Percentiles rank a stretch among this genome's conserved stretches.
Conservation (phyloP, 106 monocot genomes). For the Iris macrosiphon region DNA sequence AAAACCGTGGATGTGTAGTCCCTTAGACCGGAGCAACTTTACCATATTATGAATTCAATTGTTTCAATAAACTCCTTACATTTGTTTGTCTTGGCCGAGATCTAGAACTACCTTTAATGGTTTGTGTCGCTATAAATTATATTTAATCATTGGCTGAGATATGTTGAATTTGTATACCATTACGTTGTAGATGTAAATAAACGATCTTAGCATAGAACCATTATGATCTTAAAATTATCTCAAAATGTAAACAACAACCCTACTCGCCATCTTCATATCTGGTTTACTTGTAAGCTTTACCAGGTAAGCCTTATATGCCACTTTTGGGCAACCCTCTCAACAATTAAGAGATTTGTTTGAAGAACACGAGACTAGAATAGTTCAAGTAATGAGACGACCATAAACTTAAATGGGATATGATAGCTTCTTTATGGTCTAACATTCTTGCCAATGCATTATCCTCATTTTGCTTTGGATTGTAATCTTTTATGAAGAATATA, state of each 20-base stretch:
- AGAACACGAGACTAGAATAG: conserved; percentile 7
- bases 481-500: no score
- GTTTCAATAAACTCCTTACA: no score
- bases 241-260: conserved; percentile 4
- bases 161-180: conserved; percentile 3
- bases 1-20: no score
- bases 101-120: no score
- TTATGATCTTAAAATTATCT: conserved; percentile 3
- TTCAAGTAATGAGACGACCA: conserved; percentile 9
- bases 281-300: conserved; percentile 5
- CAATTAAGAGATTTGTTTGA: conserved; percentile 12
- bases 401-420: no score
- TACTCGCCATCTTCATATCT: neutral
- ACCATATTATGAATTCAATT: no score
- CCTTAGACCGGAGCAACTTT: no score
- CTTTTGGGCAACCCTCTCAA: conserved; percentile 18
- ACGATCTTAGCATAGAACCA: neutral
- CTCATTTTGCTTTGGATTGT: no score
- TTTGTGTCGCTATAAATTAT: no score
- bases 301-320: conserved; percentile 4
- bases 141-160: neutral
- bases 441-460: no score
- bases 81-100: no score
- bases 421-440: no score
- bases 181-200: neutral